phyloP scores from a whole-genome alignment of 805 yeast species.

The Candida sanyiensis region DNA sequence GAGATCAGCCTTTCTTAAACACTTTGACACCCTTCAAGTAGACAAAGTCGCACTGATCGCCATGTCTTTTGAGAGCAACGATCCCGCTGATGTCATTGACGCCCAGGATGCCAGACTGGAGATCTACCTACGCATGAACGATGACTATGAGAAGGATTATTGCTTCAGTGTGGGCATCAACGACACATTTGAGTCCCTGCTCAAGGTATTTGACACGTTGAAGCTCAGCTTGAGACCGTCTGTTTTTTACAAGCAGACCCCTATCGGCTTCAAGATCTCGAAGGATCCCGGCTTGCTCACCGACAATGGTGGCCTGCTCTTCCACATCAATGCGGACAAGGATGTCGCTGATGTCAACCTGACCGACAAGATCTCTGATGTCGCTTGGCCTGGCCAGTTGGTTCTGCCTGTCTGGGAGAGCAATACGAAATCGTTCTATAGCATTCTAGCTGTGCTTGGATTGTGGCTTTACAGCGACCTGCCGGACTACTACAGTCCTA shows the following conservation, averaged over 20 bases:
- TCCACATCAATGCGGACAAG: constrained; percentile 52
- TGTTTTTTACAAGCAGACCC: constrained; percentile 59
- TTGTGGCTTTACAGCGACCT: constrained; percentile 90
- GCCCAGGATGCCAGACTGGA: constrained; percentile 25
- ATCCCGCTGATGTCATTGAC: constrained; percentile 19
- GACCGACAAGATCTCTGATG: constrained; percentile 49
- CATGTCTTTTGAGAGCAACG: constrained; percentile 9
- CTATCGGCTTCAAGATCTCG: constrained; percentile 58
- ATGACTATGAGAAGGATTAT: constrained; percentile 81
- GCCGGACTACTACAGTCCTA: constrained; percentile 84
- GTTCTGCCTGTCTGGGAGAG: constrained; percentile 66
- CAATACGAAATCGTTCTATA: constrained; percentile 37
- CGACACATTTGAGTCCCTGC: constrained; percentile 54
- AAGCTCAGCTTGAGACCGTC: constrained; percentile 79
- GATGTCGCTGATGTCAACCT: constrained; percentile 41
- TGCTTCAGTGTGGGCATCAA: constrained; percentile 68
- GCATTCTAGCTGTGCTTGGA: constrained; percentile 33
- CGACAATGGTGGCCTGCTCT: constrained; percentile 73
- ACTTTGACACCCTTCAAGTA: background rate
- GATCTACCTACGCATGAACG: constrained; percentile 67
- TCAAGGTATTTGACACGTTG: constrained; percentile 54
- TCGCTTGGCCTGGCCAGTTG: constrained; percentile 87
- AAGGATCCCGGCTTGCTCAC: constrained; percentile 77
- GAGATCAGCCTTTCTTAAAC: background rate
- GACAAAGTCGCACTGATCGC: no score